Evolutionary conservation across 208 protist genomes (phyloP).

Genomic region (Acanthamoeba culbertsoni): DNA sequence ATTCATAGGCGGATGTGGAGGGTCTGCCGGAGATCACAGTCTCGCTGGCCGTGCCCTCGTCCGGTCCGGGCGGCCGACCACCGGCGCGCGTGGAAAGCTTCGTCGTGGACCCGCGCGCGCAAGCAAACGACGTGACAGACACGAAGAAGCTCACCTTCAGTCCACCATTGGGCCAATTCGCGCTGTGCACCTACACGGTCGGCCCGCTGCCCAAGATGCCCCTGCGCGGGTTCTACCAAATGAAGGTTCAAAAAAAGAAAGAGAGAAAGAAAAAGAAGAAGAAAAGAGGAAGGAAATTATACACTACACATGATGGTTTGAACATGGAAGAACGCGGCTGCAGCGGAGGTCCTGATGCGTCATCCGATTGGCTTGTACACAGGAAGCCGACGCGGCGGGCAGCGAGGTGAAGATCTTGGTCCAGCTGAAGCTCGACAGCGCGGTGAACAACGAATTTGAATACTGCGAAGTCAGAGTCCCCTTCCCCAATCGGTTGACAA

Average conservation of each 20-base stretch:
- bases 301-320: too few relatives aligned
- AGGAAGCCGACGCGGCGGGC: not conserved
- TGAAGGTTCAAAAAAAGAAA: constrained; percentile 4
- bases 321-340: too few relatives aligned
- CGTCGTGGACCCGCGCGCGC: not conserved
- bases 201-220: not conserved
- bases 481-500: constrained; percentile 30
- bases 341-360: too few relatives aligned
- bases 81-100: not conserved
- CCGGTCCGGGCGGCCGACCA: not conserved
- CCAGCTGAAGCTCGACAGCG: constrained; percentile 44
- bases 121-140: not conserved
- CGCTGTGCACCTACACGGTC: not conserved
- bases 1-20: not conserved
- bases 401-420: constrained; percentile 23
- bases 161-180: not conserved
- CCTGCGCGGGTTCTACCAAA: constrained; percentile 57
- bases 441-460: constrained; percentile 43
- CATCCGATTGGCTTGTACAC: too few relatives aligned
- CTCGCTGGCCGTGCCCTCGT: not conserved
- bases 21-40: constrained; percentile 6
- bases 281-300: too few relatives aligned
- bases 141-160: constrained; percentile 40
- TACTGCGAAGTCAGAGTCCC: constrained; percentile 46
- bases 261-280: too few relatives aligned